phyloP scores from a whole-genome alignment of 345 rosid species.

The Kernera saxatilis region DNA sequence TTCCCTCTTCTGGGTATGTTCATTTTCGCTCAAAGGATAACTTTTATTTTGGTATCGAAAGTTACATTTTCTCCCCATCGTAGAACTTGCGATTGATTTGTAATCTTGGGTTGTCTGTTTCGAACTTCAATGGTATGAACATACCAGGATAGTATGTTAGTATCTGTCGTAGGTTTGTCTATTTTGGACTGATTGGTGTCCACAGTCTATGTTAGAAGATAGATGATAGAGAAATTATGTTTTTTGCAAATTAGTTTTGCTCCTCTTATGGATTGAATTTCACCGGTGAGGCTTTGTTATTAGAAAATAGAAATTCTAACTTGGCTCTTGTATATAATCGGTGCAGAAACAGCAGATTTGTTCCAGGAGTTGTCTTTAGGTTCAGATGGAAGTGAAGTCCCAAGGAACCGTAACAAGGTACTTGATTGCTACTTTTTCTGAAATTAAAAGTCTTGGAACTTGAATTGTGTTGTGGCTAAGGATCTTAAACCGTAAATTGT shows the following conservation, averaged over 20 bases:
- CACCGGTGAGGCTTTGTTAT: slow-evolving; percentile 5
- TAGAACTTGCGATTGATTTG: neutral
- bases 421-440: neutral
- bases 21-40: neutral
- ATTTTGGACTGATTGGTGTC: neutral
- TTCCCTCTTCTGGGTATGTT: slow-evolving; percentile 45
- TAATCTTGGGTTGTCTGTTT: neutral
- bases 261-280: neutral
- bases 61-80: neutral
- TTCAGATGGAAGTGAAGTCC: slow-evolving; percentile 40
- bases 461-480: neutral
- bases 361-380: slow-evolving; percentile 53
- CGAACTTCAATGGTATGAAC: neutral
- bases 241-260: neutral
- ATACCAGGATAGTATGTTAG: neutral
- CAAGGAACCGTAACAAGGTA: slow-evolving; percentile 44
- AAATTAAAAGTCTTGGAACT: neutral
- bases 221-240: neutral
- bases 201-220: neutral
- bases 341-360: slow-evolving; percentile 56
- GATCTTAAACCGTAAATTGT: neutral
- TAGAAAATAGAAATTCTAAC: neutral
- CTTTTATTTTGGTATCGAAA: neutral
- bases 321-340: neutral
- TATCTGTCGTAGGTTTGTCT: neutral